Evolutionary conservation across 129 eudicot genomes (phyloP), one percentile per base, ranked within the genome.

Genomic region (Ambrosia trifida): DNA sequence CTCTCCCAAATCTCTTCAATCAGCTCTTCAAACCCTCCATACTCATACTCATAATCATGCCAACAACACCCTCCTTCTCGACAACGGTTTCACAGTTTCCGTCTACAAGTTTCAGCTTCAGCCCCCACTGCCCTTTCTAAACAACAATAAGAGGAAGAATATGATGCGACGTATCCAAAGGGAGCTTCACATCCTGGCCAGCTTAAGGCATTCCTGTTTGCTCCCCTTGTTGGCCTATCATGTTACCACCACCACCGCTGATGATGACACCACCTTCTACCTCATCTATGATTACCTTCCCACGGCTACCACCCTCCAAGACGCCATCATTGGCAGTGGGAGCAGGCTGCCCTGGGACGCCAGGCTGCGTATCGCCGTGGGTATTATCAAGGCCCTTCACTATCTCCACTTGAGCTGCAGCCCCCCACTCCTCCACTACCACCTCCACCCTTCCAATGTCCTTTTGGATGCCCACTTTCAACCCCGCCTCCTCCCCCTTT

Each of bases 401-500:
- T 85, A 85, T 76, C 95, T 93, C 70, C 98, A 93, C 43, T 85
- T 85, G 32, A 72, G 67, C 0, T 83, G 87, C 72, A 74, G 54
- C 2, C 91, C 96, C 1, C 66, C 73, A 60, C 69, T 88, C 49
- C 66, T 85, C 56, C 98, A 93, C 57, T 85, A 66, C 64, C 82
- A 87, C 75, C 61, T 93, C 82, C 89, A 93, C 84, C 96, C 95
- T 58, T 76, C 91, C 0, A 93, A 93, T 82, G 98, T 93, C 9
- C 77, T 93, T 81, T 66, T 93, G 83, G 88, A 89, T 75, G 81
- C 85, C 0, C 88, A 81, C 56, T 89, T 81, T 74, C 96, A 87
- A 64, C 95, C 98, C 8, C 82, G 83, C 66, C 33, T 93, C n/a
- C 86, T 93, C n/a, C 86, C 81, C 1, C 95, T 89, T 82, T 87